Base-by-base conservation (phyloP, 495 filamentous ascomycete genomes). In the Aspergillus bertholletiae region DNA sequence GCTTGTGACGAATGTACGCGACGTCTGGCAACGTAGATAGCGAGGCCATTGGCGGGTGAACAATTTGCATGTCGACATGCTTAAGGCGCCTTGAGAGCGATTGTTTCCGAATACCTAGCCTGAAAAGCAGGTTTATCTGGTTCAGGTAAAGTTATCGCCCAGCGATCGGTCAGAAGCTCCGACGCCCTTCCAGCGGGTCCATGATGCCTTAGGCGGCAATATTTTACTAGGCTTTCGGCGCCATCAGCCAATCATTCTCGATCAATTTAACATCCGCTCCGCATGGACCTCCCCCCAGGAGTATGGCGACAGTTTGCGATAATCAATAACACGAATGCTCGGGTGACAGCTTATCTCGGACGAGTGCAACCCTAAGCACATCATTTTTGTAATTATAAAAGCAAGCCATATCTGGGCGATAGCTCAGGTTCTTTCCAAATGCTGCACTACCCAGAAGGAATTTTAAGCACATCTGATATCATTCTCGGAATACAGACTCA, bases 41-140 rank as follows among this genome's bases (percentile, higher is more conserved):
- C 65, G 64, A 49, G 70, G 67, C 63, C 70, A 70, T 65, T 73
- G 70, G 57, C 71, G 69, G 41, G 60, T 40, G 32, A 71, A 56
- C n/a, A 54, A 56, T 61, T 58, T 74, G 70, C 69, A 70, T 56
- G 60, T 54, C 62, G 68, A 71, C 71, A 76, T 76, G 47, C 60
- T 74, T 59, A 39, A 11, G 1, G 26, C 18, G 39, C 7, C 5
- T 22, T 12, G 7, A 43, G 17, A 22, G 39, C 6, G 22, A 18
- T 18, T 40, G 30, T 32, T 32, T 32, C 30, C 30, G 13, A 32
- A 32, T 12, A 32, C n/a, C n/a, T n/a, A n/a, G n/a, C n/a, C n/a
- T 11, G 9, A n/a, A 37, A 15, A 3, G 2, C 34, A 49, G 40
- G 44, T 57, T 55, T 61, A 54, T 54, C 53, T 18, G 54, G 45